Base-by-base conservation (phyloP, 192 early-diverging fungal species). In the Coemansia erecta region DNA sequence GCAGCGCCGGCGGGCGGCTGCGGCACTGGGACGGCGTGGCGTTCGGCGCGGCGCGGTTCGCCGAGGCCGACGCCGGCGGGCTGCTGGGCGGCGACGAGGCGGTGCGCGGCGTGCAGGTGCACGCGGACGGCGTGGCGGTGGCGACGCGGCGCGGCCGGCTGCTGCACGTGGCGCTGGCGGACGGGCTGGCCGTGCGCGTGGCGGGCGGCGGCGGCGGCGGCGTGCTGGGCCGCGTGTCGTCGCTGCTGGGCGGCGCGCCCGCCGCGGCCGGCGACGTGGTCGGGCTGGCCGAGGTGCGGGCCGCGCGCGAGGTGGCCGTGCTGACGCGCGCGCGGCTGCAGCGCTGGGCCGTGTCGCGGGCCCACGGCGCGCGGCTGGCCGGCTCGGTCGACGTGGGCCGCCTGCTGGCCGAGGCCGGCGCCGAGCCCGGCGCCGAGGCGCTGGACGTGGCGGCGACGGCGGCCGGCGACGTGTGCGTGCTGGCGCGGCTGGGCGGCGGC, bases 21-120 rank as follows among this genome's bases (percentile, higher is more conserved):
- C 80, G 80, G 53, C 70, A 69, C 61, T 81, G 80, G 80, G 68
- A 64, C 8, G 61, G 64, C 47, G 70, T 81, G 15, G 80, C 67
- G 18, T 77, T 72, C 24, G 22, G 47, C 28, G 7, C 4, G 28
- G 28, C 28, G 28, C 2, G 28, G 28, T 31, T 31, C 28, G 28
- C 7, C 28, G 28, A 31, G 28, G 28, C 28, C 4, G 28, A 31
- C 28, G 28, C 28, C 28, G 28, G 28, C 4, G 28, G 64, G 78
- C 72, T n/a, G 1, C 66, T 81, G 41, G 69, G 70, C 37, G 73
- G 80, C 12, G 64, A 60, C 10, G n/a, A 44, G 8, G 14, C 45
- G 7, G 73, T 77, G 33, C 61, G 60, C 3, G 68, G 63, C 35
- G 44, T 24, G 13, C 64, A 52, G 23, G 60, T 61, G 31, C 35